Base-by-base conservation (phyloP, 495 filamentous ascomycete genomes). In the Daldinia grandis region DNA sequence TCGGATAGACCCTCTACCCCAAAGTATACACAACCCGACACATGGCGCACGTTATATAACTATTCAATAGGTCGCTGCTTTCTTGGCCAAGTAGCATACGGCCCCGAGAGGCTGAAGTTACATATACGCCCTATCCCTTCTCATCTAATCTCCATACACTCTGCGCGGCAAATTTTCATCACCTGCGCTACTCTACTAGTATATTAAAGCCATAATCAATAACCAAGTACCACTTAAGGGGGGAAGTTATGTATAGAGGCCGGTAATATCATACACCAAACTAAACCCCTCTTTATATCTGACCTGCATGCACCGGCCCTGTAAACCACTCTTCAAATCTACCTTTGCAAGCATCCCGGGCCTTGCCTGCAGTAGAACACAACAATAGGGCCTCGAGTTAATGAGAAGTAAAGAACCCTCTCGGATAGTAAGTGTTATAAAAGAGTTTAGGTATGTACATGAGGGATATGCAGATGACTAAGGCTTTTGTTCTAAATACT, bases 161-260 rank as follows among this genome's bases (percentile, higher is more conserved):
- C 9, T 55, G 59, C 63, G 55, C 58, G 63, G 42, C 21, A 51
- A 58, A 12, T 2, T 15, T 58, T 10, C 37, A 24, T 50, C 44
- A 14, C 0, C 38, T 7, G 0, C 12, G 12, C 12, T 15, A 8
- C n/a, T 50, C 30, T 51, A 51, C 28, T 14, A 24, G 19, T 35
- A 21, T 15, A 5, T 10, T 40, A 15, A 15, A 50, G 17, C 28
- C 33, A 17, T 25, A n/a, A 6, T 28, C 42, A 27, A 47, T 61
- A 5, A 38, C 17, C 1, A 61, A 14, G 2, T 51, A 38, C 42
- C 40, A n/a, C n/a, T n/a, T n/a, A n/a, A n/a, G n/a, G n/a, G n/a
- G n/a, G n/a, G n/a, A n/a, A n/a, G n/a, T n/a, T n/a, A n/a, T n/a
- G n/a, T n/a, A n/a, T n/a, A n/a, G n/a, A n/a, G n/a, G n/a, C n/a